A percentile compares a stretch with the other conserved stretches of the same genome.
Evolutionary conservation across 805 yeast genomes (phyloP).

Genomic region (Candida incommunis): DNA sequence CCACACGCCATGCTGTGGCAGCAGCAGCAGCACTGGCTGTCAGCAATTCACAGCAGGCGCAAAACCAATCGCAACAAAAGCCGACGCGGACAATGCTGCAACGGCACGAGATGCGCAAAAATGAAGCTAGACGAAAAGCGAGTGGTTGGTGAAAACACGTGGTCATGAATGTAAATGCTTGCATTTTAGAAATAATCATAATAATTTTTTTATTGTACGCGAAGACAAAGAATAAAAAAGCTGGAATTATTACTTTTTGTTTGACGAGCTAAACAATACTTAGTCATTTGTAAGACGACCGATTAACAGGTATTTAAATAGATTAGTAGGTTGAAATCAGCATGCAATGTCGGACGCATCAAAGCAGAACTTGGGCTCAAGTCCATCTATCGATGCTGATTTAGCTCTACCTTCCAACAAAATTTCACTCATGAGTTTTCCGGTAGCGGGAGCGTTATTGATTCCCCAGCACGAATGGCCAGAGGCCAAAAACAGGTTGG

Average conservation of each 20-base stretch:
- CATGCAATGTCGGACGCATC: conserved; percentile 21
- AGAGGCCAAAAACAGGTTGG: conserved; percentile 61
- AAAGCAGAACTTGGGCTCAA: conserved; percentile 79
- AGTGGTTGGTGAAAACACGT: background rate
- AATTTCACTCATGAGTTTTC: conserved; percentile 81
- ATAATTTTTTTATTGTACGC: too few relatives aligned
- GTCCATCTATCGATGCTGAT: conserved; percentile 65
- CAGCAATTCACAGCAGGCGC: background rate
- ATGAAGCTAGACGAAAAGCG: background rate
- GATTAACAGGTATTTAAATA: too few relatives aligned
- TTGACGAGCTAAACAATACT: too few relatives aligned
- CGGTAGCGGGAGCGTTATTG: conserved; percentile 94
- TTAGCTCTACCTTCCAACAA: conserved; percentile 68
- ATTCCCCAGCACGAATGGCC: conserved; percentile 99
- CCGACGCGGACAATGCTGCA: background rate
- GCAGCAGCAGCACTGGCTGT: conserved; percentile 3
- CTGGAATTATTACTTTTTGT: too few relatives aligned
- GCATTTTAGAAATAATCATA: too few relatives aligned
- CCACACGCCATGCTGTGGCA: conserved; percentile 3
- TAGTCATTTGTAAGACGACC: too few relatives aligned
- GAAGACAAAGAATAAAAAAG: too few relatives aligned
- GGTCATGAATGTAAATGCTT: too few relatives aligned
- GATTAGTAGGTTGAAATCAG: background rate
- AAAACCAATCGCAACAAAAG: background rate
- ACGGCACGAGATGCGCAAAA: background rate